Evolutionary conservation across 176 grass and related monocot species (phyloP).

Genomic region (Typha latifolia): DNA sequence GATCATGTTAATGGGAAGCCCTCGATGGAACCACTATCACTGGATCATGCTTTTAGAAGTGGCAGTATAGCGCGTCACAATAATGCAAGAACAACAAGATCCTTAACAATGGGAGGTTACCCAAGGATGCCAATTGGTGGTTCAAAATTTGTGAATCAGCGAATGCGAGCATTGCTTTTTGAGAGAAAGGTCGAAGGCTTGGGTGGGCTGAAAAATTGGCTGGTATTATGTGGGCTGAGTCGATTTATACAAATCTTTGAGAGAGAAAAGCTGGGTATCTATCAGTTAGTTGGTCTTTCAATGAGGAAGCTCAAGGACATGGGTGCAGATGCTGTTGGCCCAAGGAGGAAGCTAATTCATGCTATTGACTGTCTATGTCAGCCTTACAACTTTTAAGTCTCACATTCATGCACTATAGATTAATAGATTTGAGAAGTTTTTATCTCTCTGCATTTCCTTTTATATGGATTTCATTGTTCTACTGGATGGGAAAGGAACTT

Average conservation of each 20-base stretch:
- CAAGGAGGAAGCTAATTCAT: slow-evolving; percentile 32
- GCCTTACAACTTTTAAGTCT: slow-evolving; percentile 2
- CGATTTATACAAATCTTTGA: slow-evolving; percentile 23
- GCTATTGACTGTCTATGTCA: slow-evolving; percentile 19
- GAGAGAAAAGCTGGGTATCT: slow-evolving; percentile 20
- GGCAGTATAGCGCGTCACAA: not conserved
- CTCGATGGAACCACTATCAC: no score
- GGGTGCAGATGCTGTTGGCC: slow-evolving; percentile 30
- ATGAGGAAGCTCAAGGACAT: slow-evolving; percentile 30
- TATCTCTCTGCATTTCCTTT: not conserved
- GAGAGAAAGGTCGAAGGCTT: slow-evolving; percentile 16
- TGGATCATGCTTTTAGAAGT: no score
- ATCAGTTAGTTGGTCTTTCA: slow-evolving; percentile 29
- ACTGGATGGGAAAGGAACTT: no score
- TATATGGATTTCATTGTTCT: not conserved
- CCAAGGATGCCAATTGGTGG: slow-evolving; percentile 17
- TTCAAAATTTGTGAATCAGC: slow-evolving; percentile 1
- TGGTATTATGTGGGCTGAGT: slow-evolving; percentile 13
- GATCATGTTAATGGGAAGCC: not conserved
- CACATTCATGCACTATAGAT: not conserved
- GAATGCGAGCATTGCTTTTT: slow-evolving; percentile 17
- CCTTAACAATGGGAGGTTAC: not conserved
- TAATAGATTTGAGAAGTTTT: not conserved
- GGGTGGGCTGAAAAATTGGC: slow-evolving; percentile 23
- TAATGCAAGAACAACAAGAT: not conserved